phyloP scores from a whole-genome alignment of 2,329 filamentous ascomycete species.

The Talaromyces sp. region DNA sequence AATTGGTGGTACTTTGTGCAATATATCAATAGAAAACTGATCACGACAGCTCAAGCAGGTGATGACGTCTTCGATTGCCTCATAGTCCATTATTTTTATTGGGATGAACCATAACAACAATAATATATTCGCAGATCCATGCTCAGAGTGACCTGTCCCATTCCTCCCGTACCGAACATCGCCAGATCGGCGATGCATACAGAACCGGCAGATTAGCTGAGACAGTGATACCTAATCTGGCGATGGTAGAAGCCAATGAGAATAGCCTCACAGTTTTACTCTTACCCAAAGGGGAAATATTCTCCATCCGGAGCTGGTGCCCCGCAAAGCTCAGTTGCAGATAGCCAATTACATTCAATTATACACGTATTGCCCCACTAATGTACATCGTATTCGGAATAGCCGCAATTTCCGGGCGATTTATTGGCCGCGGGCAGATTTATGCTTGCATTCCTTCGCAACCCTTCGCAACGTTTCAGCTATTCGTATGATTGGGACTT shows the following conservation, averaged over 20 bases:
- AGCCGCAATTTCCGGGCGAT: background rate
- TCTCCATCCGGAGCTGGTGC: conserved; percentile 9
- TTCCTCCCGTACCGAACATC: background rate
- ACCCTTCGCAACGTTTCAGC: background rate
- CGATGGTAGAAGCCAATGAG: background rate
- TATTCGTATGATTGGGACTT: background rate
- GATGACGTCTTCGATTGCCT: background rate
- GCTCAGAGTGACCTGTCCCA: background rate
- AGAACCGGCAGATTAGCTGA: background rate
- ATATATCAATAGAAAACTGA: background rate
- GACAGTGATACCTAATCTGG: background rate
- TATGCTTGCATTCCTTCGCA: background rate
- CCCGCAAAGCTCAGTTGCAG: background rate
- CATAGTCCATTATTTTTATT: background rate
- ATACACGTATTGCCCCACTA: background rate
- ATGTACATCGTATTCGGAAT: background rate
- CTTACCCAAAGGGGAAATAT: background rate
- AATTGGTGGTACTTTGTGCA: background rate
- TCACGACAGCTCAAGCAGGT: no score
- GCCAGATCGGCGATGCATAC: background rate
- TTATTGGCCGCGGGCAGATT: background rate
- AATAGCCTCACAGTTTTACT: background rate
- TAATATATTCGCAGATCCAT: background rate
- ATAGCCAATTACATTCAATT: background rate
- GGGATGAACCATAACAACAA: background rate